Evolutionary conservation across 140 eudicot genomes (phyloP), one percentile per base, ranked within the genome.

Genomic region (Senecio squalidus): DNA sequence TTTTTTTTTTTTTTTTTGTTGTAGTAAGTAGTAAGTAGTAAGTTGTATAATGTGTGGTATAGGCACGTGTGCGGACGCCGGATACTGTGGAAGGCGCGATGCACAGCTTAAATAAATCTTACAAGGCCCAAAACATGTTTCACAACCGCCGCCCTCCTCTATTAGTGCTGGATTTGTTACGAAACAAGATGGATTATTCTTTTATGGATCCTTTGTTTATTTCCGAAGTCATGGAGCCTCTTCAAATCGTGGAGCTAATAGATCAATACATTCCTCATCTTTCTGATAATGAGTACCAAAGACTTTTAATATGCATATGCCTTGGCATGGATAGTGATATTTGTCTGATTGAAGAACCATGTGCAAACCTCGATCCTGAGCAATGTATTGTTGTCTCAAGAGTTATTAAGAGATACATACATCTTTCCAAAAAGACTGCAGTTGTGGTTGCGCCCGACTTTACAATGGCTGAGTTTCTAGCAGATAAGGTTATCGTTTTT

Each of bases 191-290:
- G 43, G 85, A 90, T 24, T 94, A 81, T 62, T 79, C 88, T 0
- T 84, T 74, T 58, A 71, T 66, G 71, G 88, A 88, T 68, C 96
- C 94, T 43, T 91, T 84, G 71, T 88, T 88, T 77, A 80, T 81
- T 9, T 81, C 96, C 10, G 88, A 84, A 76, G 96, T 88, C 10
- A 77, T 88, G 94, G 82, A 84, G 74, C 94, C 94, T 59, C 91
- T 88, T 57, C 80, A 70, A 45, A 88, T 82, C 50, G 91, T 84
- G 75, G 85, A 88, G 41, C 62, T 88, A 22, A 84, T 88, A 94
- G 96, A 82, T 79, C 94, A 74, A 77, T 83, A 81, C 36, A 88
- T 88, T 54, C 76, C 76, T 29, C 76, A 79, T 77, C 88, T 88
- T 44, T 84, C 96, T 59, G 91, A 88, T 68, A 94, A 90, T 44